Evolutionary conservation across 148 eudicot genomes (phyloP).

Genomic region (Rhododendron williamsianum): DNA sequence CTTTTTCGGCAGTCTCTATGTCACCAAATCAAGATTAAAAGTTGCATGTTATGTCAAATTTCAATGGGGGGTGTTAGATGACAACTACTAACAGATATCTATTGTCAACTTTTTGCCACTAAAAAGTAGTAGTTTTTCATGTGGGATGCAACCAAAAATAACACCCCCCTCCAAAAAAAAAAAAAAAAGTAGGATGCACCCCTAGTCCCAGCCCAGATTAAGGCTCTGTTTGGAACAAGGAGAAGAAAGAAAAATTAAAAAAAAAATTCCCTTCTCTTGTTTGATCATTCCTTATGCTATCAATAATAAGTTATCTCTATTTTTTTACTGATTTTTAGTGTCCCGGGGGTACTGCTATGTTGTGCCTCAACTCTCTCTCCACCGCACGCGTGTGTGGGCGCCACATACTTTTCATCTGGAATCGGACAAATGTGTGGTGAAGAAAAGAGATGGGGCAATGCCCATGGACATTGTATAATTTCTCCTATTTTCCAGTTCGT

Average conservation of each 20-base stretch:
- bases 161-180: background rate
- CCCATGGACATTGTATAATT: background rate
- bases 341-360: background rate
- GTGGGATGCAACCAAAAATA: background rate
- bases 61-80: background rate
- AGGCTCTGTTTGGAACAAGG: no score
- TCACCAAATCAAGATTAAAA: background rate
- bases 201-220: background rate
- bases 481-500: background rate
- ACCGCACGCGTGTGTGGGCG: background rate
- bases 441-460: background rate
- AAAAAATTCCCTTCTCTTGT: no score
- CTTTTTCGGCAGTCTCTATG: background rate
- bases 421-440: background rate
- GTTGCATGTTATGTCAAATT: conserved; percentile 6
- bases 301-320: background rate
- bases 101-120: background rate
- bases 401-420: no score
- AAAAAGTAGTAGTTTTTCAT: background rate
- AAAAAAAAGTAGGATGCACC: background rate
- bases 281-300: background rate
- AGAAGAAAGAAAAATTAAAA: no score
- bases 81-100: background rate
- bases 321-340: no score
- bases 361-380: background rate